These are phyloP conservation scores for Aureococcus anophagefferens DNA, from an alignment of 108 stramenopile genomes.

Conservation along the genomic window DNA sequence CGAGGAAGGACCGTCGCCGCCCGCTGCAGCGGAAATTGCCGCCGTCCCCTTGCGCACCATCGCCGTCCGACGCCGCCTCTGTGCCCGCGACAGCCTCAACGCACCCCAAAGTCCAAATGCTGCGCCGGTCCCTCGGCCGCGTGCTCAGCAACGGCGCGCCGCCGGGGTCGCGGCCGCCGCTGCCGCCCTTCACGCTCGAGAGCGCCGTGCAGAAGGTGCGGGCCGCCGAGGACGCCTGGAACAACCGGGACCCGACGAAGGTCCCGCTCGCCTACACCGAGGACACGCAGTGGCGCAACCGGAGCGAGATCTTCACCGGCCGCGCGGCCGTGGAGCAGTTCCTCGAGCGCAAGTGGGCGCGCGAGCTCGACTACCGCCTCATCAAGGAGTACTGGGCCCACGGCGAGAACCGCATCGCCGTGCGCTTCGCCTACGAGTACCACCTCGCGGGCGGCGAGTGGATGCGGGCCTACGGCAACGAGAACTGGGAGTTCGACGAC, in stretches of 20 bases:
- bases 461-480: constrained; percentile 56
- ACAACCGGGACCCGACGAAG: constrained; percentile 38
- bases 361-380: constrained; percentile 50
- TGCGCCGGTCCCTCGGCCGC: too few relatives aligned
- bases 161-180: constrained; percentile 22
- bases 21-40: too few relatives aligned
- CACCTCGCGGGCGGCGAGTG: constrained; percentile 39
- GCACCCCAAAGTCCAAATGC: too few relatives aligned
- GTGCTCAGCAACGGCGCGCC: too few relatives aligned
- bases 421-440: constrained; percentile 59
- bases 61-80: too few relatives aligned
- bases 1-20: too few relatives aligned
- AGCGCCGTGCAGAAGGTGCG: constrained; percentile 50
- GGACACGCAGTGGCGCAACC: constrained; percentile 54
- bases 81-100: too few relatives aligned
- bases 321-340: constrained; percentile 44
- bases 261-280: constrained; percentile 49
- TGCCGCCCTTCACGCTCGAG: constrained; percentile 52
- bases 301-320: constrained; percentile 32
- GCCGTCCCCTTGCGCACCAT: too few relatives aligned
- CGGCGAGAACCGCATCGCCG: constrained; percentile 49
- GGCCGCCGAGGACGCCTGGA: constrained; percentile 60
- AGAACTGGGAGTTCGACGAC: constrained; percentile 62
- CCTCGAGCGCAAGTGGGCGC: constrained; percentile 38
- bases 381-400: constrained; percentile 56